These are phyloP conservation scores for Proliferodiscus dingleyae DNA, from an alignment of 2,329 filamentous ascomycete species.

Conservation along the genomic window DNA sequence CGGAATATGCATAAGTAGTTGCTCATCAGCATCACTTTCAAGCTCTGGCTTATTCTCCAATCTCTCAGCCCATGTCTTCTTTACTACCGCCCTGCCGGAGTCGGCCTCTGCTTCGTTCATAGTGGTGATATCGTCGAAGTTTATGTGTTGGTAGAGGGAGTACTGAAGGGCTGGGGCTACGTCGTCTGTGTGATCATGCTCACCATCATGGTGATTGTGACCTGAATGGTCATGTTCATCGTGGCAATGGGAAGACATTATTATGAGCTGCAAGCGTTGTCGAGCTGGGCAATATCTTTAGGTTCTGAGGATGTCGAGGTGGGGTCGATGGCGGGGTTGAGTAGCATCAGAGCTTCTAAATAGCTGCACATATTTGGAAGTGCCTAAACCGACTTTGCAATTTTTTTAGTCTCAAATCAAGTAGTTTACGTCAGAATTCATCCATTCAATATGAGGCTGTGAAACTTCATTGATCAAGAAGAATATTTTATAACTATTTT, in stretches of 20 bases:
- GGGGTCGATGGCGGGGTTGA: conserved; percentile 19
- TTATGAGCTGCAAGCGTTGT: conserved; percentile 2
- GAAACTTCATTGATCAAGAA: too few species aligned
- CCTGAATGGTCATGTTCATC: conserved; percentile 35
- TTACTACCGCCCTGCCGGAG: conserved; percentile 68
- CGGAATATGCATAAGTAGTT: conserved; percentile 90
- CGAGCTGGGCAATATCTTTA: too few species aligned
- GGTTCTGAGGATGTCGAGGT: conserved; percentile 5
- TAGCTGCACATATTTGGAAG: too few species aligned
- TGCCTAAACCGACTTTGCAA: too few species aligned
- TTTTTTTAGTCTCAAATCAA: too few species aligned
- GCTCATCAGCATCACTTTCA: conserved; percentile 82
- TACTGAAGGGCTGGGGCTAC: conserved; percentile 86
- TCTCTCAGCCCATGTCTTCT: conserved; percentile 88
- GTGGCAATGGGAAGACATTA: conserved; percentile 42
- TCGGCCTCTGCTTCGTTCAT: conserved; percentile 72
- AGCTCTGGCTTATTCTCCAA: conserved; percentile 68
- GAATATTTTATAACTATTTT: too few species aligned
- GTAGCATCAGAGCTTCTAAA: too few species aligned
- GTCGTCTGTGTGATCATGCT: conserved; percentile 88
- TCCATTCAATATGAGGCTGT: too few species aligned
- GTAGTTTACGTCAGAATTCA: too few species aligned
- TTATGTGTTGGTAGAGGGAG: conserved; percentile 86
- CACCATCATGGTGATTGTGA: conserved; percentile 62
- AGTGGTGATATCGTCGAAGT: conserved; percentile 79